Base-by-base conservation (phyloP, 2,329 filamentous ascomycete species). In the Phialophora tarda region DNA sequence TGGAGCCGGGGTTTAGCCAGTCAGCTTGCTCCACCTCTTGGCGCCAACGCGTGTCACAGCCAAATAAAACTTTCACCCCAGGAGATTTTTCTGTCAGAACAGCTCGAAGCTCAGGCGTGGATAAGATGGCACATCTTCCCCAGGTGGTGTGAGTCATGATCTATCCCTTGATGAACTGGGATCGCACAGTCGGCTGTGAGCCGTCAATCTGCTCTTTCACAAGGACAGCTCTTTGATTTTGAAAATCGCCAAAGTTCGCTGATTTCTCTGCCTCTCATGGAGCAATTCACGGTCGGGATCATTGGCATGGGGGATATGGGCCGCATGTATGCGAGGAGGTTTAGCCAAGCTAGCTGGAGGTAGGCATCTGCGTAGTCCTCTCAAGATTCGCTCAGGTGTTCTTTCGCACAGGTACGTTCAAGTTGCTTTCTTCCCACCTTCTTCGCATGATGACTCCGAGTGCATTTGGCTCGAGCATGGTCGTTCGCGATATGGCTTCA, bases 381-480 rank as follows among this genome's bases (percentile, higher is more conserved):
- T 62, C 3, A 44, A 51, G 59, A 30, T 61, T 28, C 50, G 30
- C 23, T 8, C 11, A 50, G 23, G 34, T 73, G 66, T 67, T 68
- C 60, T 48, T 55, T 73, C 75, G 78, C 77, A 80, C 78, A 76
- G 78, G 75, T 58, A 44, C n/a, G 24, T 66, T 28, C 48, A 62
- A 70, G 14, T 69, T 66, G 55, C 62, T 38, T 64, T 63, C 56
- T 50, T 38, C 38, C 48, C 62, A 62, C 54, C 64, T 66, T 79
- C 64, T 66, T 79, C 73, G 69, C 78, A 93, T 96, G 94, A 98
- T 98, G 94, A 98, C 94, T 92, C 64, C 94, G 94, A 98, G 94
- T 93, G 94, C 94, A 98, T 98, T 98, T 98, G 94, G 94, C 94
- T 98, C 92, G 94, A 98, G 94, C 86, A 96, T 93, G 88, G 88